Evolutionary conservation across 2,329 filamentous ascomycete genomes (phyloP), one percentile per base, ranked within the genome.

Genomic region (Colletotrichum cuscutae): DNA sequence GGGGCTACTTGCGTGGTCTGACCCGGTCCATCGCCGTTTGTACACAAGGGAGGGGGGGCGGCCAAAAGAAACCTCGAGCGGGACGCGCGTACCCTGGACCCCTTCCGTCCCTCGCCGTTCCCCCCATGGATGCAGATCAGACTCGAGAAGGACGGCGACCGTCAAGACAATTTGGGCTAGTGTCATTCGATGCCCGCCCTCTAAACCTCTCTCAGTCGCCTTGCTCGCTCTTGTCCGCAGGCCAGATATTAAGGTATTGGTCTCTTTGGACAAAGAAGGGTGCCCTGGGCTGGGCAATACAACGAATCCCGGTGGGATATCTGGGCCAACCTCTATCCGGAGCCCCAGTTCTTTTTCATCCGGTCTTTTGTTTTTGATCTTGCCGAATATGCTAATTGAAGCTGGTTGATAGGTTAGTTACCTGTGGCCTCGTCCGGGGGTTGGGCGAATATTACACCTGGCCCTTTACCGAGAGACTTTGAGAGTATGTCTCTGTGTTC

Each of bases 121-220:
- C 54, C 68, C 58, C 67, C 63, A 74, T 68, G 68, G 68, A 62
- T 65, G 70, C 58, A 69, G 71, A 76, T 76, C 76, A 76, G 74
- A 75, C 75, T 60, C 37, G 19, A 24, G 65, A 46, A 30, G 24
- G 58, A 26, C 64, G 49, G 60, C 59, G 9, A 58, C 37, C 58
- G 52, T 28, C 42, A 7, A 35, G 32, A 28, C 46, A 26, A 19
- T 57, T 26, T 9, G 46, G 61, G 26, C 24, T 59, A 68, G 65
- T 52, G 32, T 15, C 49, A 30, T 37, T 35, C 32, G 66, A 60
- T 64, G 46, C 58, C 42, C 65, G 52, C 26, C 61, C 22, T 28
- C 30, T 26, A 32, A 26, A 37, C n/a, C 26, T 28, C 28, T 49
- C 26, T 32, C 32, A 54, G 30, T 42, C 37, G 68, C n/a, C 19